Conservation (phyloP, 306 rosid species). For the Castanea mollissima region DNA sequence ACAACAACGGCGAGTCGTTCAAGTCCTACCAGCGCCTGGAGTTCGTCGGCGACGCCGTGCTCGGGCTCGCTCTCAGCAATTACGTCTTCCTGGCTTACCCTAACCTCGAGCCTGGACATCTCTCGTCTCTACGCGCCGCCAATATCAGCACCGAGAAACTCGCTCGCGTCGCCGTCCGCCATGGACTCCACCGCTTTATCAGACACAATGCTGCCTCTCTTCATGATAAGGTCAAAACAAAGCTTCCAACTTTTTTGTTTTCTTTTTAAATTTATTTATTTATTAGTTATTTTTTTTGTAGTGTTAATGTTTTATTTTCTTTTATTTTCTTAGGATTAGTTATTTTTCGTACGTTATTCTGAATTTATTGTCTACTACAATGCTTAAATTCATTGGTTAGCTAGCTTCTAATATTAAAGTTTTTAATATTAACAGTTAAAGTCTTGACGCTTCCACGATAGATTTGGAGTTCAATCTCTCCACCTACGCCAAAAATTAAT, state of each 20-base stretch:
- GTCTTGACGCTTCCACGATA: too few species aligned
- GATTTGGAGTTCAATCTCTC: too few species aligned
- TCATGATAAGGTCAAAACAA: conserved; percentile 20
- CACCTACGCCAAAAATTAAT: too few species aligned
- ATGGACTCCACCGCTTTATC: conserved; percentile 35
- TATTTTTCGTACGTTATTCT: too few species aligned
- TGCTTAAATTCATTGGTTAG: too few species aligned
- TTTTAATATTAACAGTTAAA: too few species aligned
- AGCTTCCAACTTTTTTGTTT: not conserved
- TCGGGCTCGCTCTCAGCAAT: conserved; percentile 48
- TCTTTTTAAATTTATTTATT: not conserved
- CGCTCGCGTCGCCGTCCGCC: conserved; percentile 70
- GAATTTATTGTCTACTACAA: too few species aligned
- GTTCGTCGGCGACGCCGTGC: conserved; percentile 65
- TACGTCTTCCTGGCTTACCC: conserved; percentile 48
- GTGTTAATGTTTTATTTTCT: too few species aligned
- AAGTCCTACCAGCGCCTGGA: conserved; percentile 68
- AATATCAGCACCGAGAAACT: conserved; percentile 80
- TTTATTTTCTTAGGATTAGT: too few species aligned
- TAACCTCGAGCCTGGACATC: conserved; percentile 42
- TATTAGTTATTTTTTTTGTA: too few species aligned
- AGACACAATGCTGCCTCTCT: conserved; percentile 44
- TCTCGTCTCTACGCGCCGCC: conserved; percentile 64
- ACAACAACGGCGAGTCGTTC: not conserved
- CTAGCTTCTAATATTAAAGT: too few species aligned